Conservation (phyloP, 495 filamentous ascomycete genomes). For the Aspergillus cavernicola region DNA sequence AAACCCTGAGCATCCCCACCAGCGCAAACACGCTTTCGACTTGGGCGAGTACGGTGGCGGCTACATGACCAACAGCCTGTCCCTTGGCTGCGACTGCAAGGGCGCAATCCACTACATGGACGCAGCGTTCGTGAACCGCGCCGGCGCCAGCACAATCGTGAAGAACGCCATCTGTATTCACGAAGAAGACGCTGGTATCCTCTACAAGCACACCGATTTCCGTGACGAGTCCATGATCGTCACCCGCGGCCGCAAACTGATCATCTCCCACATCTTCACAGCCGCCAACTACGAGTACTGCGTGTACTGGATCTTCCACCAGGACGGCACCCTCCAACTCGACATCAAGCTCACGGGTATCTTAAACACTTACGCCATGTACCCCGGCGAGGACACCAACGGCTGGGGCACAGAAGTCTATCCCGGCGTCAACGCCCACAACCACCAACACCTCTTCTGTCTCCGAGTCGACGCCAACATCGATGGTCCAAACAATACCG, state of each 20-base stretch:
- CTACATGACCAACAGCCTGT: slow-evolving; percentile 92
- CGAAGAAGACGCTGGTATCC: slow-evolving; percentile 89
- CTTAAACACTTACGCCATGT: slow-evolving; percentile 87
- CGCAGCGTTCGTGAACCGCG: slow-evolving; percentile 78
- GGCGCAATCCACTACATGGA: slow-evolving; percentile 90
- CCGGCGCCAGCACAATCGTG: slow-evolving; percentile 72
- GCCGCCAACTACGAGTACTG: slow-evolving; percentile 98
- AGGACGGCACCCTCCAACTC: slow-evolving; percentile 89
- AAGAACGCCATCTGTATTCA: slow-evolving; percentile 97
- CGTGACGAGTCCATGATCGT: slow-evolving; percentile 84
- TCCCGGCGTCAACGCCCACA: slow-evolving; percentile 73
- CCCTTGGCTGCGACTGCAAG: slow-evolving; percentile 92
- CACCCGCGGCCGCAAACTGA: slow-evolving; percentile 80
- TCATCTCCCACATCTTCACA: slow-evolving; percentile 92
- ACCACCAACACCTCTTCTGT: slow-evolving; percentile 96
- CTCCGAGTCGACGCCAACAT: slow-evolving; percentile 86
- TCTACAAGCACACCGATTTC: slow-evolving; percentile 97
- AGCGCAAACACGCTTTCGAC: slow-evolving; percentile 92
- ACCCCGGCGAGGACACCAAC: slow-evolving; percentile 75
- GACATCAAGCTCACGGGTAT: slow-evolving; percentile 96
- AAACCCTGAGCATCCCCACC: slow-evolving; percentile 88
- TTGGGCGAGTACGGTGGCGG: slow-evolving; percentile 91
- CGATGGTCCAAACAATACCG: slow-evolving; percentile 81
- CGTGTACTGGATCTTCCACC: slow-evolving; percentile 90
- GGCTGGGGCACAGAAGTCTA: slow-evolving; percentile 96